A percentile compares a stretch with the other conserved stretches of the same genome.
Evolutionary conservation across 176 grass and related monocot genomes (phyloP).

Genomic region (Hyparrhenia diplandra): DNA sequence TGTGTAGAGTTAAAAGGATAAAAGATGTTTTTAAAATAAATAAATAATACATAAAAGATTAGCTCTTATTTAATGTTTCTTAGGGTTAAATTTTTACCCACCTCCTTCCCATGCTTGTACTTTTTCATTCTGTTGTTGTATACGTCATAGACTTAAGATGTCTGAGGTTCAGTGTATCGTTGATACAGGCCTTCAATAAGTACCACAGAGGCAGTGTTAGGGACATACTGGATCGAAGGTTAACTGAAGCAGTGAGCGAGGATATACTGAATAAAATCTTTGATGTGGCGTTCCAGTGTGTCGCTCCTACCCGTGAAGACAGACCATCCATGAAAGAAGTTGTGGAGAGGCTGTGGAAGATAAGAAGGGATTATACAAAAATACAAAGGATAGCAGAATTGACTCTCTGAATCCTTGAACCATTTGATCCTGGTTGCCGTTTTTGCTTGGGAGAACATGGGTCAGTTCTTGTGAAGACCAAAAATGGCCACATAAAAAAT

Average conservation of each 20-base stretch:
- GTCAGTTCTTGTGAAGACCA: background rate
- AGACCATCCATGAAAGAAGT: slow-evolving; percentile 85
- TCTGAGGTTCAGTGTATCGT: slow-evolving; percentile 12
- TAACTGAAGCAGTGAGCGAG: slow-evolving; percentile 54
- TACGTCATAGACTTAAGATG: background rate
- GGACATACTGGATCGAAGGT: slow-evolving; percentile 73
- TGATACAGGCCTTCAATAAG: slow-evolving; percentile 63
- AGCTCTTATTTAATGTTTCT: background rate
- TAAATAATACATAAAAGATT: background rate
- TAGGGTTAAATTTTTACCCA: background rate
- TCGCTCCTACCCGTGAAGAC: slow-evolving; percentile 65
- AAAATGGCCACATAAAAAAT: slow-evolving; percentile 1
- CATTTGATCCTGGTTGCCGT: background rate
- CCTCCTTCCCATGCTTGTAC: background rate
- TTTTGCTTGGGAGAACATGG: slow-evolving; percentile 7
- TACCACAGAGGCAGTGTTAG: slow-evolving; percentile 37
- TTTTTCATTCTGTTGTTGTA: background rate
- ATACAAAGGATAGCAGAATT: slow-evolving; percentile 33
- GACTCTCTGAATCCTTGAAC: slow-evolving; percentile 16
- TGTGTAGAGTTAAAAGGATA: background rate
- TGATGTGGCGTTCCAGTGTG: slow-evolving; percentile 62
- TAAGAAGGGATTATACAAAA: slow-evolving; percentile 63
- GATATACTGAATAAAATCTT: slow-evolving; percentile 54
- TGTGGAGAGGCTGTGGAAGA: slow-evolving; percentile 67
- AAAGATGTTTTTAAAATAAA: background rate